Percentiles rank a stretch among this genome's conserved stretches.
phyloP scores from a whole-genome alignment of 129 eudicot genomes.

The Helianthus annuus region DNA sequence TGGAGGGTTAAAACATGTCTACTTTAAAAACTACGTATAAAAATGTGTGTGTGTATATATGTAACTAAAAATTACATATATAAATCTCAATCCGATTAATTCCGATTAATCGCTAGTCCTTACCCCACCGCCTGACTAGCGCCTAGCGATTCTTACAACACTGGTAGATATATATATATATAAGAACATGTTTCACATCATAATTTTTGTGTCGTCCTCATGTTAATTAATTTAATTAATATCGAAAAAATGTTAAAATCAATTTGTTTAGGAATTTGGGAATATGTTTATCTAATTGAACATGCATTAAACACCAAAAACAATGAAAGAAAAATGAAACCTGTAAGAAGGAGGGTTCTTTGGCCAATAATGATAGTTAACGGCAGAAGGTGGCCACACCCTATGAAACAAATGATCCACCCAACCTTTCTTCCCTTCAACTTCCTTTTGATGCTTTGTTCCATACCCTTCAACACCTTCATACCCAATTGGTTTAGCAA shows the following conservation, averaged over 20 bases:
- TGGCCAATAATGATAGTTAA: slow-evolving; percentile 75
- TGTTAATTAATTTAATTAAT: neutral
- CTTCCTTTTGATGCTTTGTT: slow-evolving; percentile 58
- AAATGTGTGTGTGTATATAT: no score
- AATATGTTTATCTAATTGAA: neutral
- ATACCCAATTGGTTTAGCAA: slow-evolving; percentile 48
- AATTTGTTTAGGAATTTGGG: neutral
- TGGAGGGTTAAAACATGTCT: no score
- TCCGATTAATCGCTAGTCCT: no score
- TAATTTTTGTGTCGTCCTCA: neutral
- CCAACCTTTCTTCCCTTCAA: slow-evolving; percentile 76
- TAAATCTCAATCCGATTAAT: no score
- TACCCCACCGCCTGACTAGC: no score
- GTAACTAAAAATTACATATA: no score
- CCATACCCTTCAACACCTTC: slow-evolving; percentile 83
- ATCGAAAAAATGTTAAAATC: neutral
- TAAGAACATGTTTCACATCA: neutral
- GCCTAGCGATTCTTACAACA: no score
- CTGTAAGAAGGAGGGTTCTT: slow-evolving; percentile 77
- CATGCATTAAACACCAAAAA: neutral
- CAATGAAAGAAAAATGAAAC: slow-evolving; percentile 26
- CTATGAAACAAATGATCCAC: slow-evolving; percentile 83
- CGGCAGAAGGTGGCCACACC: slow-evolving; percentile 73
- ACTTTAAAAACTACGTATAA: no score
- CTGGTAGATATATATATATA: no score